Evolutionary conservation across 306 rosid species (phyloP).

Genomic region (Hippophae gyantsensis): DNA sequence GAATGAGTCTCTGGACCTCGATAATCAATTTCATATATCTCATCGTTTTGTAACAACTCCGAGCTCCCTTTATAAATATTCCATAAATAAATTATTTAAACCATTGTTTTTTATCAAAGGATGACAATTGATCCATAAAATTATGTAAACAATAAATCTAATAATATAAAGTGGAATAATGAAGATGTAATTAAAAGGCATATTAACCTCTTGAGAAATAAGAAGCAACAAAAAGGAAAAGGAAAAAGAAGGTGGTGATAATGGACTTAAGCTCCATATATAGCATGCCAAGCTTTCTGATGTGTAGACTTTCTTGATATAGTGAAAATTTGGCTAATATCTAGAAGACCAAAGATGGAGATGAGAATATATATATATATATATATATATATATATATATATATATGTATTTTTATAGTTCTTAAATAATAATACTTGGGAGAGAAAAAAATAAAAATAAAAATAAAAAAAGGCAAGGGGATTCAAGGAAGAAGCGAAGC

Average conservation of each 20-base stretch:
- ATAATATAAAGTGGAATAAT: neutral
- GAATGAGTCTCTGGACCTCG: slow-evolving; percentile 97
- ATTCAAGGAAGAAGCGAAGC: slow-evolving; percentile 22
- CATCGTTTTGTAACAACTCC: slow-evolving; percentile 23
- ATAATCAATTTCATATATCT: slow-evolving; percentile 77
- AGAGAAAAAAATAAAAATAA: neutral
- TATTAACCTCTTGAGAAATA: slow-evolving; percentile 33
- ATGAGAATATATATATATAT: no score
- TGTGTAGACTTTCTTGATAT: neutral
- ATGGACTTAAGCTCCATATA: slow-evolving; percentile 51
- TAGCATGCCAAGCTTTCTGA: slow-evolving; percentile 3
- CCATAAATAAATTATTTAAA: neutral
- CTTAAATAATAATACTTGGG: neutral
- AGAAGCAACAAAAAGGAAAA: slow-evolving; percentile 40
- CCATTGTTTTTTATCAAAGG: neutral
- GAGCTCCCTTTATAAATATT: slow-evolving; percentile 26
- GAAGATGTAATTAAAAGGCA: neutral
- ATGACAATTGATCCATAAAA: neutral
- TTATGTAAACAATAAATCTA: neutral
- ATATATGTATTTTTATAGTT: neutral
- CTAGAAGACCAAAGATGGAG: no score
- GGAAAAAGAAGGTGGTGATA: slow-evolving; percentile 26
- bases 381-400: no score
- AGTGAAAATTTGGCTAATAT: neutral
- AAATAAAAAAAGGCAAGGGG: neutral